Percentiles rank a stretch among this genome's conserved stretches.
These are phyloP conservation scores for Tolypocladium tundrense DNA, from an alignment of 2,329 filamentous ascomycete species.

Conservation along the genomic window DNA sequence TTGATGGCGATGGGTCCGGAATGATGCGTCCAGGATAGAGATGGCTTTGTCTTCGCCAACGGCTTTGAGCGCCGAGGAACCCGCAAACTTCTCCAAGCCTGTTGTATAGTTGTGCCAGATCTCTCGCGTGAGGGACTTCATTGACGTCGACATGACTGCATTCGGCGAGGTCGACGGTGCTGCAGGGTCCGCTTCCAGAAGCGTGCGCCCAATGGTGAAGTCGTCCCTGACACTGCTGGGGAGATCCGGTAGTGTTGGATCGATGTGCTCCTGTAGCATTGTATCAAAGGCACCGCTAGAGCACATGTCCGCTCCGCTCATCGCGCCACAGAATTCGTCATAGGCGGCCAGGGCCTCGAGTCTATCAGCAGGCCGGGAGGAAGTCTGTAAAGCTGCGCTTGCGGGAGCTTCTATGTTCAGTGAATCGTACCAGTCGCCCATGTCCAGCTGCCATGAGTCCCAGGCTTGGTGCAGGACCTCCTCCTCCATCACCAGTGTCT, in stretches of 20 bases:
- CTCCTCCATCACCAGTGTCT: slow-evolving; percentile 38
- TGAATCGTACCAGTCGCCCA: slow-evolving; percentile 44
- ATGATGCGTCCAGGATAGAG: slow-evolving; percentile 26
- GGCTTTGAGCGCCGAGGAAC: slow-evolving; percentile 9
- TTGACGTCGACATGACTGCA: slow-evolving; percentile 15
- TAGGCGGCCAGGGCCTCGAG: slow-evolving; percentile 36
- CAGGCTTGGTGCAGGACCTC: slow-evolving; percentile 56
- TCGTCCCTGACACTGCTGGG: slow-evolving; percentile 36
- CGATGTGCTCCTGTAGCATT: slow-evolving; percentile 39
- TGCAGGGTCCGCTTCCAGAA: slow-evolving; percentile 35
- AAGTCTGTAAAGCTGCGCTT: slow-evolving; percentile 3
- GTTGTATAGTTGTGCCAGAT: slow-evolving; percentile 4
- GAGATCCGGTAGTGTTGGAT: slow-evolving; percentile 53
- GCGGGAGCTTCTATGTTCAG: slow-evolving; percentile 29
- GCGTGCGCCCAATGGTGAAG: slow-evolving; percentile 34
- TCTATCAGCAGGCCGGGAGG: slow-evolving; percentile 8
- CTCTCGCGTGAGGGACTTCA: slow-evolving; percentile 19
- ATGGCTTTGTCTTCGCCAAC: slow-evolving; percentile 24
- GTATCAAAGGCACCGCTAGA: slow-evolving; percentile 36
- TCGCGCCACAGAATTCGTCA: slow-evolving; percentile 42
- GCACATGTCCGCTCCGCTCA: slow-evolving; percentile 58
- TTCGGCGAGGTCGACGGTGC: slow-evolving; percentile 17
- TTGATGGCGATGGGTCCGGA: slow-evolving; percentile 14
- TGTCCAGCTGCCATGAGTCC: slow-evolving; percentile 56
- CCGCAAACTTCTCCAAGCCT: background rate